These are phyloP conservation scores for Tolypocladium nubicola DNA, from an alignment of 2,329 filamentous ascomycete species.

Conservation along the genomic window DNA sequence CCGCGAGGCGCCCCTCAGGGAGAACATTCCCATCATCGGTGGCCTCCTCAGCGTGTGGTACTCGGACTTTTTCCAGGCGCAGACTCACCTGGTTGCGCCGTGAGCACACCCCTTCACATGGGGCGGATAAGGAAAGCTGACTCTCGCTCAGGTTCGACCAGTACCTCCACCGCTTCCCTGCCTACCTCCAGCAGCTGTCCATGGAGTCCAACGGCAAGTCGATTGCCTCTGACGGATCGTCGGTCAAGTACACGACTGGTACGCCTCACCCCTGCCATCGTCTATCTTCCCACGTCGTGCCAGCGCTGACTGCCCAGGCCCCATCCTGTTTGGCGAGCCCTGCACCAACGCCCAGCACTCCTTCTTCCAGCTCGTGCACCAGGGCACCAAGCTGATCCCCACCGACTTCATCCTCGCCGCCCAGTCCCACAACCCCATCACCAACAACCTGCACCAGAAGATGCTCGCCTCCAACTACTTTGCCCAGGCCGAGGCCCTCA, in stretches of 20 bases:
- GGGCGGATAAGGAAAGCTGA: constrained; percentile 1
- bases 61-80: constrained; percentile 95
- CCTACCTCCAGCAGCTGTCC: constrained; percentile 96
- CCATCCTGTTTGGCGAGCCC: constrained; percentile 94
- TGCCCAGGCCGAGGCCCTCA: constrained; percentile 77
- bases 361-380: constrained; percentile 99
- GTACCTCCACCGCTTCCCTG: constrained; percentile 97
- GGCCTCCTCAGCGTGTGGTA: constrained; percentile 97
- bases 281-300: neutral
- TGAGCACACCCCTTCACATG: constrained; percentile 34
- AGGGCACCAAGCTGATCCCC: constrained; percentile 97
- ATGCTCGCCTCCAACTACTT: constrained; percentile 92
- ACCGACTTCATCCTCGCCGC: constrained; percentile 96
- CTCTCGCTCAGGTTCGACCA: constrained; percentile 67
- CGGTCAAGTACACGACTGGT: constrained; percentile 94
- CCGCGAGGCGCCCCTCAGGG: constrained; percentile 74
- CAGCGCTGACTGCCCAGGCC: constrained; percentile 30
- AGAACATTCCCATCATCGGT: constrained; percentile 91
- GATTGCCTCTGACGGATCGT: constrained; percentile 76
- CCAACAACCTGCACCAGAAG: constrained; percentile 89
- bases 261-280: constrained; percentile 6
- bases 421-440: constrained; percentile 91
- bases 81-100: constrained; percentile 95
- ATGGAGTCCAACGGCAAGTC: constrained; percentile 99
- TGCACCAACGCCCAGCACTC: constrained; percentile 99